A percentile compares a stretch with the other conserved stretches of the same genome.
These are phyloP conservation scores for Zymoseptoria passerinii DNA, from an alignment of 2,329 filamentous ascomycete species.

Conservation along the genomic window DNA sequence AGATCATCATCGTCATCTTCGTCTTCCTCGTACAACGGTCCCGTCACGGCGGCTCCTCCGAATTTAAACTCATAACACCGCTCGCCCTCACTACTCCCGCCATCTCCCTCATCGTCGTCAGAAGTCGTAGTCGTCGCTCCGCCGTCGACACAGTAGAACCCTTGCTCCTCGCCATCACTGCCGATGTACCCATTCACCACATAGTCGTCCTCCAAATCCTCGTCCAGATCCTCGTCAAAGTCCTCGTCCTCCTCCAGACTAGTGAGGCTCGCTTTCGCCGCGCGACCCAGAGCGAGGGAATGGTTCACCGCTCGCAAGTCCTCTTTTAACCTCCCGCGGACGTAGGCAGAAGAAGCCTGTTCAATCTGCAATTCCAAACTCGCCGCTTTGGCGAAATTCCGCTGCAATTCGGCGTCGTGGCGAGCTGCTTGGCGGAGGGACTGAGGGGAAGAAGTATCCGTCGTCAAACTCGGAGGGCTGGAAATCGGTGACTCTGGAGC, in stretches of 20 bases:
- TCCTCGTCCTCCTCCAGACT: neutral
- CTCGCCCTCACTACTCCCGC: constrained; percentile 11
- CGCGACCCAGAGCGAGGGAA: constrained; percentile 26
- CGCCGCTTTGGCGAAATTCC: constrained; percentile 25
- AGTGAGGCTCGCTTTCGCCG: constrained; percentile 16
- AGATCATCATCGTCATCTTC: constrained; percentile 17
- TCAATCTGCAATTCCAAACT: constrained; percentile 30
- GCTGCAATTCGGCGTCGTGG: constrained; percentile 12
- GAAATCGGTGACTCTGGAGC: constrained; percentile 11
- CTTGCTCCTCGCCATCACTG: constrained; percentile 26
- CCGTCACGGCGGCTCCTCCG: constrained; percentile 8
- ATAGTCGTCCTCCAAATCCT: constrained; percentile 22
- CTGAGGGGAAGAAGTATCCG: neutral
- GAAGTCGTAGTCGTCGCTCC: constrained; percentile 16
- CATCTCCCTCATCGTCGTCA: constrained; percentile 20
- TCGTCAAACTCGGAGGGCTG: neutral
- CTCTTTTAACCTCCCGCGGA: constrained; percentile 24
- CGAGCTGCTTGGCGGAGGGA: constrained; percentile 2
- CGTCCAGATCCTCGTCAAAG: constrained; percentile 23
- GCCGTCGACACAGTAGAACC: constrained; percentile 26
- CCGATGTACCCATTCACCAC: constrained; percentile 22
- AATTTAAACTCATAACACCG: constrained; percentile 25
- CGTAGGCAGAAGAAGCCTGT: constrained; percentile 24
- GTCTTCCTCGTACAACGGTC: constrained; percentile 8
- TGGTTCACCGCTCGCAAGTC: constrained; percentile 26